These are phyloP conservation scores for Graphilbum fragrans DNA, from an alignment of 2,329 filamentous ascomycete species.

Conservation along the genomic window DNA sequence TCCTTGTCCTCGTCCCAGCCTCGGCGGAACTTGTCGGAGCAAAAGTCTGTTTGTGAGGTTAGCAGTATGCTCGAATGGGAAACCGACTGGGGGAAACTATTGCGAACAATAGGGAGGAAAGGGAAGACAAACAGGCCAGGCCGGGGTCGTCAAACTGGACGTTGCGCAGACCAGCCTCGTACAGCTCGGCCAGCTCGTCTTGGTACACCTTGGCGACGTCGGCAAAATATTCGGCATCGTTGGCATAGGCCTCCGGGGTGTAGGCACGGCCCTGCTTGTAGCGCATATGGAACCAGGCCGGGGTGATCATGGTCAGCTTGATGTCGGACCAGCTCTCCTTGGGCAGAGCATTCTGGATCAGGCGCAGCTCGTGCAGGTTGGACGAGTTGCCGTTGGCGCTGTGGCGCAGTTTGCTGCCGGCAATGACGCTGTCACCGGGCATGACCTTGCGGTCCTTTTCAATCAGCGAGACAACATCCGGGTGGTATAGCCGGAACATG, in stretches of 20 bases:
- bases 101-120: neutral
- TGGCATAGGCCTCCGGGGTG: slow-evolving; percentile 40
- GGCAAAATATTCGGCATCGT: slow-evolving; percentile 49
- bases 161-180: slow-evolving; percentile 50
- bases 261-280: slow-evolving; percentile 46
- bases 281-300: slow-evolving; percentile 39
- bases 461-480: slow-evolving; percentile 40
- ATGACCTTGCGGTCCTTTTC: slow-evolving; percentile 41
- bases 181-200: slow-evolving; percentile 47
- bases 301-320: slow-evolving; percentile 42
- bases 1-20: slow-evolving; percentile 57
- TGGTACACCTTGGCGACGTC: slow-evolving; percentile 56
- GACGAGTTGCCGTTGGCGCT: slow-evolving; percentile 26
- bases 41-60: slow-evolving; percentile 47
- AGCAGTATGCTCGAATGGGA: neutral
- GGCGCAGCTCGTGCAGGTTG: slow-evolving; percentile 36
- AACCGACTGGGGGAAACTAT: too few species aligned
- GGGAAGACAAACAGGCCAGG: slow-evolving; percentile 44
- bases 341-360: slow-evolving; percentile 33
- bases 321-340: slow-evolving; percentile 36
- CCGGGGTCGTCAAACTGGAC: slow-evolving; percentile 59
- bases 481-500: slow-evolving; percentile 43
- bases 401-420: slow-evolving; percentile 33
- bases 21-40: slow-evolving; percentile 56
- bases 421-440: slow-evolving; percentile 43